phyloP scores from a whole-genome alignment of 2,329 filamentous ascomycete genomes.

The Penicillium hesseltinei region DNA sequence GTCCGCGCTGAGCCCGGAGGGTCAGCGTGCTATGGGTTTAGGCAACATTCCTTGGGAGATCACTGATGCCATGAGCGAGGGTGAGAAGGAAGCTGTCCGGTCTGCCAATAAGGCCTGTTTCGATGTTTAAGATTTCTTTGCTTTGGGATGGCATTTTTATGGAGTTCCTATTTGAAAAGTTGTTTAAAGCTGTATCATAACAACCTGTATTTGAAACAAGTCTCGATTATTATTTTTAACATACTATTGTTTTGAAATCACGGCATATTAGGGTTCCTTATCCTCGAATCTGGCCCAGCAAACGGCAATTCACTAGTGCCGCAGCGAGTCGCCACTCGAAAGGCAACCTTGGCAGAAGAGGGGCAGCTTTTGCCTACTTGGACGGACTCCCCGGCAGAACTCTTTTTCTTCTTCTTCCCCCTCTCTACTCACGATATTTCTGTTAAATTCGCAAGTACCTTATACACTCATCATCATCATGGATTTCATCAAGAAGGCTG shows the following conservation, averaged over 20 bases:
- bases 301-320: background rate
- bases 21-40: slow-evolving; percentile 56
- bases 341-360: slow-evolving; percentile 1
- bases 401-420: background rate
- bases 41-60: slow-evolving; percentile 50
- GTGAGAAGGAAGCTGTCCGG: slow-evolving; percentile 53
- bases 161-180: background rate
- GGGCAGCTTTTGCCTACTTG: background rate
- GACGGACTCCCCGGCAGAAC: background rate
- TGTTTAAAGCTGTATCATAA: background rate
- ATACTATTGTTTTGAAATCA: background rate
- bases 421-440: background rate
- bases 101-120: slow-evolving; percentile 58
- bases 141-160: background rate
- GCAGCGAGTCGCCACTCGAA: background rate
- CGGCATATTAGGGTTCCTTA: background rate
- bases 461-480: background rate
- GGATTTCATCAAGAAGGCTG: slow-evolving; percentile 8
- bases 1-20: slow-evolving; percentile 45
- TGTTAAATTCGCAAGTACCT: background rate
- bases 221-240: background rate
- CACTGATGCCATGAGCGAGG: slow-evolving; percentile 47
- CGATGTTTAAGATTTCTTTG: slow-evolving; percentile 16
- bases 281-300: background rate
- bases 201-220: background rate